Evolutionary conservation across 2,329 filamentous ascomycete species (phyloP), one percentile per base, ranked within the genome.

Genomic region (Exophiala alcalophila): DNA sequence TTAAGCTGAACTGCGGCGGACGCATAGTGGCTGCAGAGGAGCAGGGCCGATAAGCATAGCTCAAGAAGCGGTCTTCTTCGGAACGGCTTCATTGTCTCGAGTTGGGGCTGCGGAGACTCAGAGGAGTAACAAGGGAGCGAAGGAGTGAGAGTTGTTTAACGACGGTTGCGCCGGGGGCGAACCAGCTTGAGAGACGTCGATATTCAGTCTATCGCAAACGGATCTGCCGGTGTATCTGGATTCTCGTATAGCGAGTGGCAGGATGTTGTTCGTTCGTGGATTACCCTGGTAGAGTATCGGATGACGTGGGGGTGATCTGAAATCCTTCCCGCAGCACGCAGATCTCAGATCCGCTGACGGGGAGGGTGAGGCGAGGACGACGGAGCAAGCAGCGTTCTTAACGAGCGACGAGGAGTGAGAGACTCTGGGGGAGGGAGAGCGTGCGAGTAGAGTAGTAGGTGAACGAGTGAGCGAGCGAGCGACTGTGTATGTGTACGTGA

Each of bases 1-100:
- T 56, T 50, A 16, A 57, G 37, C 18, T 37, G 43, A 28, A 57
- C 51, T 14, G 52, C 55, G 14, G 29, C 27, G 20, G 33, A 47
- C n/a, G n/a, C n/a, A n/a, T n/a, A n/a, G 51, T 45, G 27, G 29
- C 55, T 50, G 11, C 35, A 25, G 32, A 16, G 27, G 21, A 52
- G 38, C 16, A 56, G 32, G 27, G 26, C 31, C 5, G 46, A 40
- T 38, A 49, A 23, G 18, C 8, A 18, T 14, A 47, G 9, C 14
- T 36, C 34, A 10, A 41, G 38, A 19, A 41, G 4, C 2, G 40
- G 39, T 52, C 42, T 49, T 44, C 49, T 45, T 35, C 41, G 35
- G n/a, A 41, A 49, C 12, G 45, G 41, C 20, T 49, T 52, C 45
- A 52, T 52, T 31, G 30, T 44, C n/a, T n/a, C n/a, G n/a, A n/a